Evolutionary conservation across 2,329 filamentous ascomycete genomes (phyloP).

Genomic region (Fusarium concolor): DNA sequence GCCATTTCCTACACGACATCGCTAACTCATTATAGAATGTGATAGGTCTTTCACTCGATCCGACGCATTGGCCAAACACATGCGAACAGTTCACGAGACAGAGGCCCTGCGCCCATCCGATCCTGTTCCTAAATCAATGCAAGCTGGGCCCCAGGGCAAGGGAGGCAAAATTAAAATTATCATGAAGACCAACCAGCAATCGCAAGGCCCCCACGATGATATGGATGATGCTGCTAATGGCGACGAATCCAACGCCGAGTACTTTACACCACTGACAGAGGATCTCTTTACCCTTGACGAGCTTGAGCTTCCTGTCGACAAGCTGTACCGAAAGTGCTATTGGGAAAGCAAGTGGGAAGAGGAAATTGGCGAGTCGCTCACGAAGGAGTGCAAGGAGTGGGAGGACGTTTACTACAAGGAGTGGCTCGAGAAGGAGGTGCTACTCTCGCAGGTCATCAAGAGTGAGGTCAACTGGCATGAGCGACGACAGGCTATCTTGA

Average conservation of each 20-base stretch:
- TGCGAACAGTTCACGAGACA: conserved; percentile 98
- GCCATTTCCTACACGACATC: not conserved
- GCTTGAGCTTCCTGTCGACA: conserved; percentile 67
- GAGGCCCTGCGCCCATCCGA: conserved; percentile 88
- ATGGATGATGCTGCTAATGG: conserved; percentile 65
- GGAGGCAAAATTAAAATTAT: conserved; percentile 71
- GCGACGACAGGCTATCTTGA: conserved; percentile 66
- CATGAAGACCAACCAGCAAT: conserved; percentile 69
- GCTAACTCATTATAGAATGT: conserved; percentile 74
- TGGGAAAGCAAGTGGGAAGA: conserved; percentile 80
- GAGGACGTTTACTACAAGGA: conserved; percentile 76
- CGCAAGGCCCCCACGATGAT: conserved; percentile 67
- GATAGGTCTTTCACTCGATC: conserved; percentile 96
- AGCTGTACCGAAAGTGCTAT: conserved; percentile 75
- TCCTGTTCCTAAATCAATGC: conserved; percentile 77
- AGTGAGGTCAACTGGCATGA: conserved; percentile 75
- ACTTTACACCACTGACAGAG: conserved; percentile 65
- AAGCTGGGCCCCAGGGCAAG: conserved; percentile 58
- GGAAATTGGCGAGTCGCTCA: conserved; percentile 72
- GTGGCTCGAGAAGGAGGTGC: conserved; percentile 83
- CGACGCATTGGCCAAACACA: conserved; percentile 96
- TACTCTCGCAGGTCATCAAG: conserved; percentile 78
- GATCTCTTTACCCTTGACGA: conserved; percentile 75
- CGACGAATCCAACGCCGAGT: conserved; percentile 69
- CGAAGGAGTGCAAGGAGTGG: conserved; percentile 72